A percentile compares a stretch with the other conserved stretches of the same genome.
phyloP scores from a whole-genome alignment of 352 stramenopile genomes.

The Blastocystis sp. region DNA sequence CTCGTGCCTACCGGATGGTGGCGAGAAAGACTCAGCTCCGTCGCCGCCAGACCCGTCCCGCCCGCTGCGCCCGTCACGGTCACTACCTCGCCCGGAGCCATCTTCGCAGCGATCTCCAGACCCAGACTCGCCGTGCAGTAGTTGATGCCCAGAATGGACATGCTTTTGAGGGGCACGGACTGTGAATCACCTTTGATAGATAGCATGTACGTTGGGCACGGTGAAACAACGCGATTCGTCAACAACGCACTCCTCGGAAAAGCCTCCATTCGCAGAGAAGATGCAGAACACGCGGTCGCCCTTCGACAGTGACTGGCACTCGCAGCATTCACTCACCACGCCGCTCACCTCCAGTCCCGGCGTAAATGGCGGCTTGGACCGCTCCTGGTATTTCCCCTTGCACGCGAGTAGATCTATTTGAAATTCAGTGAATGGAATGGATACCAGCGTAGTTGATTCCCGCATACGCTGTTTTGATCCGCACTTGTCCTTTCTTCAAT shows the following conservation, averaged over 20 bases:
- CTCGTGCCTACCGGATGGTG: neutral
- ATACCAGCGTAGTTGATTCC: slow-evolving; percentile 51
- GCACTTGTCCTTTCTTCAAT: slow-evolving; percentile 36
- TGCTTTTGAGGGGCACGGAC: neutral
- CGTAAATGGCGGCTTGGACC: neutral
- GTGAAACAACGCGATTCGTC: slow-evolving; percentile 21
- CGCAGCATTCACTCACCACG: neutral
- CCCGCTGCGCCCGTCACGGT: slow-evolving; percentile 50
- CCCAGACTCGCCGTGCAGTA: slow-evolving; percentile 17
- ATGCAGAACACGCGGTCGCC: slow-evolving; percentile 40
- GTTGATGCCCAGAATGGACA: slow-evolving; percentile 21
- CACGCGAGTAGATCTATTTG: slow-evolving; percentile 23
- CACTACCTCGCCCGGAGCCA: slow-evolving; percentile 5
- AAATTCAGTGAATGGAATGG: neutral
- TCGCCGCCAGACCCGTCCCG: slow-evolving; percentile 29
- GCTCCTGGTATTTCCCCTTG: slow-evolving; percentile 23
- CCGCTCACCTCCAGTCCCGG: slow-evolving; percentile 27
- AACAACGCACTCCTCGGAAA: slow-evolving; percentile 32
- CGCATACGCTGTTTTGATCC: slow-evolving; percentile 25
- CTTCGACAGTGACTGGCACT: neutral
- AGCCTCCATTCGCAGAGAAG: slow-evolving; percentile 19
- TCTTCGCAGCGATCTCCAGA: neutral
- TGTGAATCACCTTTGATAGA: neutral
- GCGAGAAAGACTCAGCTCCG: neutral
- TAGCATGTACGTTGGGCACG: neutral